A percentile compares a stretch with the other conserved stretches of the same genome.
Evolutionary conservation across 176 grass and related monocot genomes (phyloP).

Genomic region (Oryza punctata): DNA sequence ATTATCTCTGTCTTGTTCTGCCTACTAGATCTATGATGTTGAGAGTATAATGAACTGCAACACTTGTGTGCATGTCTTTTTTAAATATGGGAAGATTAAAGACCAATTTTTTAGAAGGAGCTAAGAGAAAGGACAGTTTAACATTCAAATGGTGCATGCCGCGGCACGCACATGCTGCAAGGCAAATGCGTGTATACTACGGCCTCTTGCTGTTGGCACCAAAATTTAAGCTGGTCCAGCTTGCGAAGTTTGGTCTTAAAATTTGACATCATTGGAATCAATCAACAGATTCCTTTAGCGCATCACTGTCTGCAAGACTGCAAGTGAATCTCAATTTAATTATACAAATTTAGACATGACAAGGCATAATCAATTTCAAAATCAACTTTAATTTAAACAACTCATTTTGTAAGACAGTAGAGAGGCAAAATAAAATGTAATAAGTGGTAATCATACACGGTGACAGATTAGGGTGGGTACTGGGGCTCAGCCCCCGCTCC

Average conservation of each 20-base stretch:
- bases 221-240: not conserved
- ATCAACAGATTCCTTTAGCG: not conserved
- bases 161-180: not conserved
- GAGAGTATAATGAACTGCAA: not conserved
- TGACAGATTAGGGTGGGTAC: too few relatives aligned
- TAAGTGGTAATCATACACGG: not conserved
- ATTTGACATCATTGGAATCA: not conserved
- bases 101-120: not conserved
- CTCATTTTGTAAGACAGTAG: not conserved
- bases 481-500: too few relatives aligned
- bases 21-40: constrained; percentile 1
- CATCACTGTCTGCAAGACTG: not conserved
- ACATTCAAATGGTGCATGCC: constrained; percentile 7
- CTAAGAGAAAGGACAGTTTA: not conserved
- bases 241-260: not conserved
- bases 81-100: not conserved
- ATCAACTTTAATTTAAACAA: not conserved
- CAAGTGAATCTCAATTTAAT: not conserved
- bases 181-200: not conserved
- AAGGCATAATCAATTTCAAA: not conserved
- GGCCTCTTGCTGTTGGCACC: not conserved
- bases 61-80: not conserved
- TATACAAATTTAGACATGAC: not conserved
- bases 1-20: constrained; percentile 11
- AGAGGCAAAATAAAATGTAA: not conserved